Conservation (phyloP, 352 stramenopile genomes). For the Pythium volutum region DNA sequence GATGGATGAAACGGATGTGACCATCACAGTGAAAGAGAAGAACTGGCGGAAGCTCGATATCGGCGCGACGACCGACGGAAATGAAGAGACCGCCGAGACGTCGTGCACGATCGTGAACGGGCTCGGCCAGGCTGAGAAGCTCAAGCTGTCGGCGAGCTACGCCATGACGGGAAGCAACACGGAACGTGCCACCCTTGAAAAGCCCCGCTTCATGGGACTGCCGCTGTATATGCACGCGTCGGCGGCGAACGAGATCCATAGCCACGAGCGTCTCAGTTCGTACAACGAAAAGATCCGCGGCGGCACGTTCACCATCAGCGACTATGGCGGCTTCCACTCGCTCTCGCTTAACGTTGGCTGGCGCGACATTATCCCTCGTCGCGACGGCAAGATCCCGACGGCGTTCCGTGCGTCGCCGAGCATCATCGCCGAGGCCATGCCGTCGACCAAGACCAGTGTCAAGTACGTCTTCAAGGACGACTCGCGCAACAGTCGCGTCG, state of each 20-base stretch:
- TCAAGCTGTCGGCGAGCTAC: conserved; percentile 78
- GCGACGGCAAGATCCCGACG: conserved; percentile 81
- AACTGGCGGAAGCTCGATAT: conserved; percentile 83
- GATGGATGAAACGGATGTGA: conserved; percentile 79
- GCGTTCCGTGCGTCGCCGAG: conserved; percentile 88
- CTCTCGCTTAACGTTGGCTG: conserved; percentile 83
- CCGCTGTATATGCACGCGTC: conserved; percentile 76
- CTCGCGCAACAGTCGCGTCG: conserved; percentile 81
- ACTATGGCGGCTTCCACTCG: conserved; percentile 84
- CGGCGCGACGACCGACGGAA: conserved; percentile 80
- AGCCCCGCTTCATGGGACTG: conserved; percentile 82
- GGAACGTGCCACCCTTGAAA: conserved; percentile 80
- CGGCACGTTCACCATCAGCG: conserved; percentile 80
- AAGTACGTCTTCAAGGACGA: conserved; percentile 93
- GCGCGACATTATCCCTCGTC: conserved; percentile 84
- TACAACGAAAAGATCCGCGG: conserved; percentile 88
- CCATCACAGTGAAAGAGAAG: conserved; percentile 87
- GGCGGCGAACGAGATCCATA: conserved; percentile 82
- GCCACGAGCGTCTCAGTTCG: conserved; percentile 83
- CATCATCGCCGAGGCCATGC: conserved; percentile 88
- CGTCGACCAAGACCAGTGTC: conserved; percentile 90
- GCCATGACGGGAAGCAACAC: conserved; percentile 84
- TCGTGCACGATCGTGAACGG: conserved; percentile 83
- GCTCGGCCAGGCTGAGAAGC: conserved; percentile 80
- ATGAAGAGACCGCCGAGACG: conserved; percentile 84